These are phyloP conservation scores for Penicillium pancosmium DNA, from an alignment of 495 filamentous ascomycete species.

Conservation along the genomic window DNA sequence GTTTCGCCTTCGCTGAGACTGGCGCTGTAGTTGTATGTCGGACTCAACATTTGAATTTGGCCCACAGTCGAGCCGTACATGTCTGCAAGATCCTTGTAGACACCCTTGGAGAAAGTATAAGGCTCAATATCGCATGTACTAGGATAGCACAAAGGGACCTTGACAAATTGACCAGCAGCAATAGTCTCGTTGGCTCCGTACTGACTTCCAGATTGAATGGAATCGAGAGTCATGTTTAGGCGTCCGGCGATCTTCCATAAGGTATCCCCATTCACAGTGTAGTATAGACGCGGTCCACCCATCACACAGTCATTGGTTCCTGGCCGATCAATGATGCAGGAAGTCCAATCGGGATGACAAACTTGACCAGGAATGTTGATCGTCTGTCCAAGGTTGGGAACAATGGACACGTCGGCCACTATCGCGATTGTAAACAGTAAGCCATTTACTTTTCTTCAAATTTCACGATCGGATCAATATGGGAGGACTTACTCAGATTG, in stretches of 20 bases:
- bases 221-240: conserved; percentile 16
- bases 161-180: conserved; percentile 15
- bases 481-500: conserved; percentile 8
- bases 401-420: conserved; percentile 21
- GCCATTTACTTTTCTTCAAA: neutral
- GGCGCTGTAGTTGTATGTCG: conserved; percentile 20
- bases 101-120: conserved; percentile 19
- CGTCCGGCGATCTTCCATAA: conserved; percentile 9
- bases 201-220: neutral
- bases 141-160: conserved; percentile 22
- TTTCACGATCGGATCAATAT: neutral
- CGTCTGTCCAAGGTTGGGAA: conserved; percentile 7
- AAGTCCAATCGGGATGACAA: conserved; percentile 17
- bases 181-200: neutral
- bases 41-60: conserved; percentile 23
- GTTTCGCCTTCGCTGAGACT: neutral
- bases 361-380: conserved; percentile 14
- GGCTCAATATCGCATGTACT: conserved; percentile 17
- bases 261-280: conserved; percentile 22
- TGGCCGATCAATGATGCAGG: conserved; percentile 12
- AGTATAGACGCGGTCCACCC: conserved; percentile 20
- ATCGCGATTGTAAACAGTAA: neutral
- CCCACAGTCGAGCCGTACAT: conserved; percentile 20
- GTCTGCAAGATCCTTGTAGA: conserved; percentile 27
- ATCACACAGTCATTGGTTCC: conserved; percentile 10